These are phyloP conservation scores for Cystofilobasidium bisporidii DNA, from an alignment of 768 basidiomycete species.

Conservation along the genomic window DNA sequence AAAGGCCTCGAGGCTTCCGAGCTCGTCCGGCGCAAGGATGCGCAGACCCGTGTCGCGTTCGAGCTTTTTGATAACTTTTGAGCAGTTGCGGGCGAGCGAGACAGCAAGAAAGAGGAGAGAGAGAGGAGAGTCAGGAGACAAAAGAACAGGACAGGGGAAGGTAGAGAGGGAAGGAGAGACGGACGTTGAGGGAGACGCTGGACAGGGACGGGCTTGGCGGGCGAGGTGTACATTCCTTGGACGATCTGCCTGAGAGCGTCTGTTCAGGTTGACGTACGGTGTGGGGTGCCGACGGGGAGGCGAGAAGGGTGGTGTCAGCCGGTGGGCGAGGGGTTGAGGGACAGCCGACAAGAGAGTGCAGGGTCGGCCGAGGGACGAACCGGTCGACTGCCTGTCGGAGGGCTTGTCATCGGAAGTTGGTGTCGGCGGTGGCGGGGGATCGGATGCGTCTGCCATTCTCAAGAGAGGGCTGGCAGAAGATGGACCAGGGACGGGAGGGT, in stretches of 20 bases:
- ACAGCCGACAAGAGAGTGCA: no score
- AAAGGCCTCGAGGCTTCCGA: background rate
- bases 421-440: no score
- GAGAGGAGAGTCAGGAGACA: background rate
- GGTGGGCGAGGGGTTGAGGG: no score
- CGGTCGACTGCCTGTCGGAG: no score
- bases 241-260: background rate
- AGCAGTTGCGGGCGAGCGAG: background rate
- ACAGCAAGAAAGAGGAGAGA: background rate
- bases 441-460: no score
- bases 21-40: background rate
- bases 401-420: no score
- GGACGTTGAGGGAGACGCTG: background rate
- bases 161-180: background rate
- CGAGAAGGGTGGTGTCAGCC: no score
- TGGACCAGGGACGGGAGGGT: no score
- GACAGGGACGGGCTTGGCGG: background rate
- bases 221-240: background rate
- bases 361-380: no score
- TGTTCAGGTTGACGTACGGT: no score
- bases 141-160: background rate
- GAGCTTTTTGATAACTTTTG: conserved; percentile 4
- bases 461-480: no score
- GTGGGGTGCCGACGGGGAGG: no score
- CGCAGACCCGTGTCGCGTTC: background rate